phyloP scores from a whole-genome alignment of 352 stramenopile species.

The Peronosclerospora sorghi region DNA sequence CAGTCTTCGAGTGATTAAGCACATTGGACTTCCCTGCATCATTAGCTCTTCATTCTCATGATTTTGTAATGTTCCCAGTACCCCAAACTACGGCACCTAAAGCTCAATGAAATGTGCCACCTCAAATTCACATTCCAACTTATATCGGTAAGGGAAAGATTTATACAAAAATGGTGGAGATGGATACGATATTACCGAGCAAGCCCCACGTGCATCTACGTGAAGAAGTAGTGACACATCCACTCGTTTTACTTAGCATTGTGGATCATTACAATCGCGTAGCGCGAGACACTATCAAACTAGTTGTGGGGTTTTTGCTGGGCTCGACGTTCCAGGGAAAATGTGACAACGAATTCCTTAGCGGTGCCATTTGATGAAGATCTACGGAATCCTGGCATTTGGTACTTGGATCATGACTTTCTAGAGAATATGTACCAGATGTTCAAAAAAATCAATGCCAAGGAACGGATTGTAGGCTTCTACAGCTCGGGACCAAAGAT shows the following conservation, averaged over 20 bases:
- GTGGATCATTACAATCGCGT: slow-evolving; percentile 99
- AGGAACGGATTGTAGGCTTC: slow-evolving; percentile 97
- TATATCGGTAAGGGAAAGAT: slow-evolving; percentile 1
- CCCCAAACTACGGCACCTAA: slow-evolving; percentile 43
- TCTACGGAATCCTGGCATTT: slow-evolving; percentile 93
- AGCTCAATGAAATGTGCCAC: slow-evolving; percentile 7
- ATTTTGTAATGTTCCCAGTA: slow-evolving; percentile 18
- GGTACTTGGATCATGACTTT: slow-evolving; percentile 99
- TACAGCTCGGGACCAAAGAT: slow-evolving; percentile 98
- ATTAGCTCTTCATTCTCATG: slow-evolving; percentile 3
- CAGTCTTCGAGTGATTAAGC: slow-evolving; percentile 32
- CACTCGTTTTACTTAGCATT: slow-evolving; percentile 96
- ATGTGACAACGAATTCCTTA: slow-evolving; percentile 90
- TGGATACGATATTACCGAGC: slow-evolving; percentile 1
- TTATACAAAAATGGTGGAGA: slow-evolving; percentile 2
- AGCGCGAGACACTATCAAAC: slow-evolving; percentile 95
- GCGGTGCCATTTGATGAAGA: slow-evolving; percentile 99
- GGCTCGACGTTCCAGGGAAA: slow-evolving; percentile 91
- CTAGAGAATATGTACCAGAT: slow-evolving; percentile 96
- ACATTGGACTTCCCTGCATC: slow-evolving; percentile 6
- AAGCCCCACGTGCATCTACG: slow-evolving; percentile 53
- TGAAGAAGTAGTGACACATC: slow-evolving; percentile 94
- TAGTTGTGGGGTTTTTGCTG: slow-evolving; percentile 97
- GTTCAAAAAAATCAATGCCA: slow-evolving; percentile 94
- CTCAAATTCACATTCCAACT: not conserved